Evolutionary conservation across 305 asterid species (phyloP), one percentile per base, ranked within the genome.

Genomic region (Fraxinus greggii): DNA sequence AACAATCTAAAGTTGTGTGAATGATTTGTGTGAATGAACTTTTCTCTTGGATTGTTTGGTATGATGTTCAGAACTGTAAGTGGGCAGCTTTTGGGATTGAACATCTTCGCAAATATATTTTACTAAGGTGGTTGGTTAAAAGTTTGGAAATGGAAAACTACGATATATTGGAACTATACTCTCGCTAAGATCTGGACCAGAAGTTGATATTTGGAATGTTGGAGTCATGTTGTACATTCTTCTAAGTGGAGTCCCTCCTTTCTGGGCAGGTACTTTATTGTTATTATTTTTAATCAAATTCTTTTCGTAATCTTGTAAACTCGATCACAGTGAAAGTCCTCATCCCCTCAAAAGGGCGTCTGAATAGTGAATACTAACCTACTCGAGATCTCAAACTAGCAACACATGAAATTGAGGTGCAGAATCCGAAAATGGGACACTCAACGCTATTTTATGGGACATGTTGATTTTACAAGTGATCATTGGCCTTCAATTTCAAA

Each of bases 201-300:
- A 92, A 73, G 95, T 90, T 29, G 96, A 92, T 79, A 94, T 94
- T n/a, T 94, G 98, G 98, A 92, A 97, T 38, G 81, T 94, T 79
- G 98, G 98, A 1, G 98, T 94, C 77, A 92, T 94, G 98, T 61
- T 94, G 15, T 94, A 92, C 86, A 94, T 94, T 78, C 94, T 92
- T 86, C 97, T 94, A 7, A 91, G 92, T 65, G 97, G 97, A 38
- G 97, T 94, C 83, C 98, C 98, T 85, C 98, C 98, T 80, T 94
- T 92, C 85, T 94, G 98, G 97, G 97, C 97, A 79, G 97, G 97
- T 92, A 85, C 13, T 61, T 61, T 6, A 13, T n/a, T 28, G 1
- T 7, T 31, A 29, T 38, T 31, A 31, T 31, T 51, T n/a, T 10
- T 33, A 5, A 33, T 33, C 24, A 24, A 63, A 19, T 33, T 5